Conservation (phyloP, 73 alveolate species). For the Stentor roeselii region DNA sequence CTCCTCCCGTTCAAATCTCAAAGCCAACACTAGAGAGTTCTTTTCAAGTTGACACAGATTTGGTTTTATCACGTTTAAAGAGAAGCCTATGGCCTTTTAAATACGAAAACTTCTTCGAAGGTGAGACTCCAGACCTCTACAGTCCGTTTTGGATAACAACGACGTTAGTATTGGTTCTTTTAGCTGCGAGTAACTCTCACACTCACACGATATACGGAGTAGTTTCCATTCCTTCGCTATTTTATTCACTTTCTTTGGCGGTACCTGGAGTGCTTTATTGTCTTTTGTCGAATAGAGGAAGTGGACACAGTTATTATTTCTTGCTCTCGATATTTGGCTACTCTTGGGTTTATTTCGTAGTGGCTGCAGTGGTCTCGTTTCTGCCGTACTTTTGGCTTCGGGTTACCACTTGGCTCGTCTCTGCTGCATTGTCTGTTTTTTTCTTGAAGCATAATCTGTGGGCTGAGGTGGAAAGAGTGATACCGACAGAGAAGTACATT, state of each 20-base stretch:
- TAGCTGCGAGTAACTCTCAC: not conserved
- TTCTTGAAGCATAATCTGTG: not conserved
- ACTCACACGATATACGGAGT: not conserved
- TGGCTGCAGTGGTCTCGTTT: not conserved
- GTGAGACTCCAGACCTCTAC: not conserved
- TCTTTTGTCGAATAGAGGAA: not conserved
- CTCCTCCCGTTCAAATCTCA: not conserved
- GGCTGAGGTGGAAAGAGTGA: not conserved
- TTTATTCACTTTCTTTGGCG: not conserved
- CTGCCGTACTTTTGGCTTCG: not conserved
- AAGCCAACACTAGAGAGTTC: not conserved
- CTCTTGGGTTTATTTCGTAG: not conserved
- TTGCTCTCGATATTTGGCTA: not conserved
- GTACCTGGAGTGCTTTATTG: not conserved
- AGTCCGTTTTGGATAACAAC: not conserved
- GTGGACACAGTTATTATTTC: not conserved
- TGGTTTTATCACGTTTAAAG: not conserved
- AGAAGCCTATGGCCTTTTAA: not conserved
- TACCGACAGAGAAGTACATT: not conserved
- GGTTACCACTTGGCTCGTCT: not conserved
- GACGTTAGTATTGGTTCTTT: not conserved
- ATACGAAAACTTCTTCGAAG: not conserved
- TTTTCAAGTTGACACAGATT: not conserved
- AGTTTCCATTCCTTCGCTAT: not conserved
- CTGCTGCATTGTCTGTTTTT: not conserved